phyloP scores from a whole-genome alignment of 2,329 filamentous ascomycete genomes.

The Verticillium zaregamsianum region DNA sequence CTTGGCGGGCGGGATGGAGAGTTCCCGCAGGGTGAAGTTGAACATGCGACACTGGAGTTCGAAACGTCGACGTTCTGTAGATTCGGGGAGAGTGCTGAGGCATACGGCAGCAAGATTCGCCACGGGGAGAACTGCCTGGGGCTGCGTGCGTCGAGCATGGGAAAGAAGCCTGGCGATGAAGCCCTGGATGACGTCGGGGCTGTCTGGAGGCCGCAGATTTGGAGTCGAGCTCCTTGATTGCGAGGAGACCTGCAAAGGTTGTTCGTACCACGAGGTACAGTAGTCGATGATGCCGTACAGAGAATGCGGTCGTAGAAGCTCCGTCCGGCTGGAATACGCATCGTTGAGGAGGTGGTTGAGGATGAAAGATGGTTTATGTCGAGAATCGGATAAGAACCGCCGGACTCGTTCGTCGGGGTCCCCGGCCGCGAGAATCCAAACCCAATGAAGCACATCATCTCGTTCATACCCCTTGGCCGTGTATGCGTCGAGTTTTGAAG shows the following conservation, averaged over 20 bases:
- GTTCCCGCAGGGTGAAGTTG: constrained; percentile 27
- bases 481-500: neutral
- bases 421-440: constrained; percentile 1
- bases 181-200: neutral
- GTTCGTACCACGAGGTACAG: neutral
- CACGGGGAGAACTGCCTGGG: constrained; percentile 21
- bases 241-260: too few relatives aligned
- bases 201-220: neutral
- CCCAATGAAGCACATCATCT: constrained; percentile 7
- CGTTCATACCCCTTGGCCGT: neutral
- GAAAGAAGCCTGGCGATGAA: neutral
- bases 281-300: constrained; percentile 6
- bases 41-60: constrained; percentile 24
- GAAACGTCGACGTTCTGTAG: constrained; percentile 13
- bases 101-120: constrained; percentile 23
- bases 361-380: constrained; percentile 10
- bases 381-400: constrained; percentile 1
- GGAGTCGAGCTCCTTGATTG: neutral
- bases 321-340: neutral
- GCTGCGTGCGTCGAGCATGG: constrained; percentile 18
- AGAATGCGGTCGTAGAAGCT: neutral
- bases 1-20: constrained; percentile 25
- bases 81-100: constrained; percentile 15
- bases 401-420: constrained; percentile 6
- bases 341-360: constrained; percentile 6